A percentile compares a stretch with the other conserved stretches of the same genome.
Evolutionary conservation across 2,329 filamentous ascomycete genomes (phyloP).

Genomic region (Monosporascus ibericus): DNA sequence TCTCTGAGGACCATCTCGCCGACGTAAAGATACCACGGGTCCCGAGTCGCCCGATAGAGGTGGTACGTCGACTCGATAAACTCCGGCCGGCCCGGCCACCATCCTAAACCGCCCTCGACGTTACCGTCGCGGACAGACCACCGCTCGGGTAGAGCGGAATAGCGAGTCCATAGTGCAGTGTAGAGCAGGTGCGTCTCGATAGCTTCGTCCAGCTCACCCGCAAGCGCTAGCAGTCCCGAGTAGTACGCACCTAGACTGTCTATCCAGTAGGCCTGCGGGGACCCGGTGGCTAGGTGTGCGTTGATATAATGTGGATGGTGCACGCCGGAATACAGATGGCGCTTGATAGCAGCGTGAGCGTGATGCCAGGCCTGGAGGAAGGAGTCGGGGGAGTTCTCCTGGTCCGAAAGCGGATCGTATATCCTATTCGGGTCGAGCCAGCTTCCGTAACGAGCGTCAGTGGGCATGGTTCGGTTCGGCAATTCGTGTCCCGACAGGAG

Average conservation of each 20-base stretch:
- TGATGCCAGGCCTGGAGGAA: constrained; percentile 82
- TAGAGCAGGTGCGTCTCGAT: constrained; percentile 85
- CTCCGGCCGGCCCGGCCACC: constrained; percentile 94
- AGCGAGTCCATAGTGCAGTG: constrained; percentile 89
- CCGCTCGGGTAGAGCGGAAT: constrained; percentile 86
- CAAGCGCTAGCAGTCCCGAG: constrained; percentile 77
- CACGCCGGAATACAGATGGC: constrained; percentile 79
- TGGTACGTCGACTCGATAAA: constrained; percentile 97
- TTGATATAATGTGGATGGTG: constrained; percentile 93
- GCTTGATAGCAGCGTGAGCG: constrained; percentile 79
- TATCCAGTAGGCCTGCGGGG: constrained; percentile 86
- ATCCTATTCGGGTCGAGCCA: constrained; percentile 61
- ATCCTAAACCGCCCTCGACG: constrained; percentile 80
- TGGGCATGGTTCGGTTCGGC: constrained; percentile 44
- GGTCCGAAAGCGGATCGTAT: constrained; percentile 53
- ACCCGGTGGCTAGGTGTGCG: constrained; percentile 81
- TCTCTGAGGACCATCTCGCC: constrained; percentile 93
- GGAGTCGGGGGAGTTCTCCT: constrained; percentile 65
- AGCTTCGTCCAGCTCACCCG: constrained; percentile 86
- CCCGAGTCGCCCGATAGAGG: constrained; percentile 85
- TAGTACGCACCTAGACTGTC: constrained; percentile 96
- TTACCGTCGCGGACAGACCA: constrained; percentile 83
- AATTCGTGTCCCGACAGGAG: constrained; percentile 70
- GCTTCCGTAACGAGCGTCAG: constrained; percentile 27
- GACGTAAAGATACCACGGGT: constrained; percentile 93